Base-by-base conservation (phyloP, 2,329 filamentous ascomycete species). In the Apiospora rasikravindrae region DNA sequence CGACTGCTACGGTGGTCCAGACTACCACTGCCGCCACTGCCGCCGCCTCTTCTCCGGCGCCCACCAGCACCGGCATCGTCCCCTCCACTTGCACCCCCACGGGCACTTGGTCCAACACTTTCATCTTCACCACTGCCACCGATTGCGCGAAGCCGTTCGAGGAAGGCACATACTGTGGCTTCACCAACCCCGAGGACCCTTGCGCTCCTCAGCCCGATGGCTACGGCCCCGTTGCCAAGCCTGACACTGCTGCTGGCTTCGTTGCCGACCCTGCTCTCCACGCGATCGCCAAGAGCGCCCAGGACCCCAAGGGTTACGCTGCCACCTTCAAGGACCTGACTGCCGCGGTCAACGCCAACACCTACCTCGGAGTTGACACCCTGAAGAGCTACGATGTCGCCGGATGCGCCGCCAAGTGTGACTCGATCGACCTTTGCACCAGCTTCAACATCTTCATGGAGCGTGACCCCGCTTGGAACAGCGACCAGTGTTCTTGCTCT, bases 121-220 rank as follows among this genome's bases (percentile, higher is more conserved):
- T 67, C 49, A 29, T 69, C 29, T 76, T 75, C 67, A 78, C 77
- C 37, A 74, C 77, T 11, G 73, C 69, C 40, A 71, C 75, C n/a
- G 71, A 77, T 29, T 81, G 79, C 74, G 73, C 78, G 10, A 80
- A 77, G 8, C 73, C 74, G 6, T 77, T 77, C 24, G 79, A 81
- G 71, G 76, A 74, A 16, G 80, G 80, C 33, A 81, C 80, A 10
- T 81, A 77, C 76, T 81, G 80, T 67, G 81, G 81, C 29, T 82
- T 82, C 74, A 80, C 82, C 75, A 82, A 82, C 73, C 81, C 81
- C 10, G 75, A 81, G 33, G 81, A 82, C 68, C 75, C 80, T 67
- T 83, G 81, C 73, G 78, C 80, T 29, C 77, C 80, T 71, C 81
- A 83, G 73, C 80, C 81, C 19, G 79, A 49, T 29, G 72, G 73